Evolutionary conservation across 805 yeast genomes (phyloP).

Genomic region (Novakomyces olei): DNA sequence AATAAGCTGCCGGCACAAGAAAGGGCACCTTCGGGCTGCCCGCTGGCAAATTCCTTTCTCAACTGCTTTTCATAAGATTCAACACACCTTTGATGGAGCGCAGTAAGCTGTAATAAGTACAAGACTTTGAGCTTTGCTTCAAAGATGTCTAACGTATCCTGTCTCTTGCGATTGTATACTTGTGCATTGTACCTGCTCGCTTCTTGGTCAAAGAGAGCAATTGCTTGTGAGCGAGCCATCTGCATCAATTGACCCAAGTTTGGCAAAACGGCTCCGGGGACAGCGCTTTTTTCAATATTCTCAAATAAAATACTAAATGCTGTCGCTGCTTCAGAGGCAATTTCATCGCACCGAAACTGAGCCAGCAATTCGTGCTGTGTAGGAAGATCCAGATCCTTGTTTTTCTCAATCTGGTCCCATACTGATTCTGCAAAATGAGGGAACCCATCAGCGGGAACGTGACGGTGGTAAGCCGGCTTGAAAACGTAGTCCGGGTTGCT

Average conservation of each 20-base stretch:
- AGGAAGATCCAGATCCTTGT: constrained; percentile 87
- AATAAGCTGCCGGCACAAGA: no score
- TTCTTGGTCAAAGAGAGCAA: constrained; percentile 36
- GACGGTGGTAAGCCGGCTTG: constrained; percentile 52
- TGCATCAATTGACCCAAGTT: constrained; percentile 24
- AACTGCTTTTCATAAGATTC: constrained; percentile 12
- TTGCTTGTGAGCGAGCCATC: constrained; percentile 23
- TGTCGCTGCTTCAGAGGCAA: constrained; percentile 30
- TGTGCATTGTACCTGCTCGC: constrained; percentile 54
- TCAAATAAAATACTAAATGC: background rate
- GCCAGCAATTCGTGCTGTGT: constrained; percentile 93
- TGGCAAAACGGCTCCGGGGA: constrained; percentile 7
- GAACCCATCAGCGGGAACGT: constrained; percentile 92
- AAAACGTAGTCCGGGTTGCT: constrained; percentile 24
- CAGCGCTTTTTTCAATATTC: background rate
- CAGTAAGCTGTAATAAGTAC: constrained; percentile 21
- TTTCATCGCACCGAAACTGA: constrained; percentile 82
- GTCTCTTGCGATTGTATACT: constrained; percentile 46
- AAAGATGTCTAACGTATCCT: constrained; percentile 26
- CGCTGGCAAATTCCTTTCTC: no score
- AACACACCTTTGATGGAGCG: constrained; percentile 18
- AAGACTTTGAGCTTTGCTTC: constrained; percentile 25
- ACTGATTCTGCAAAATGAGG: constrained; percentile 68
- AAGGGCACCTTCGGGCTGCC: no score
- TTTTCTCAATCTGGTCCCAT: constrained; percentile 84